These are phyloP conservation scores for Phytophthora podocarpi DNA, from an alignment of 352 stramenopile genomes.

Conservation along the genomic window DNA sequence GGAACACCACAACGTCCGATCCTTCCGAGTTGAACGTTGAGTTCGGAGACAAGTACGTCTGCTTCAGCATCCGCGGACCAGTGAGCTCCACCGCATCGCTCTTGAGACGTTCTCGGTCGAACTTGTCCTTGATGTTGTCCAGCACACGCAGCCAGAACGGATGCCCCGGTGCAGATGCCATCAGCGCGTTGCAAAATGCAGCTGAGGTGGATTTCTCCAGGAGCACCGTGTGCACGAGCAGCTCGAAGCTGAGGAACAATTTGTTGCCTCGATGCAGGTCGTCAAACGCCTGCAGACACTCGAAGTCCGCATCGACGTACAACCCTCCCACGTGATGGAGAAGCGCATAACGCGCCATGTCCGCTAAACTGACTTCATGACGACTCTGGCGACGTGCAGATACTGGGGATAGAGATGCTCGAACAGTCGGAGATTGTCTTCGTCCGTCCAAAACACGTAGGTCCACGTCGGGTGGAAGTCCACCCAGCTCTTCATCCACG, in stretches of 20 bases:
- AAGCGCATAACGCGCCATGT: conserved; percentile 64
- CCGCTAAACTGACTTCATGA: conserved; percentile 53
- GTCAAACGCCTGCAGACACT: conserved; percentile 51
- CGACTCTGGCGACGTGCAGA: conserved; percentile 35
- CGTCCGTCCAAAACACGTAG: conserved; percentile 68
- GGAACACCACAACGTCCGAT: conserved; percentile 31
- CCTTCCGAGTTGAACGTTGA: conserved; percentile 1
- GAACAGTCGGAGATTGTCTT: conserved; percentile 60
- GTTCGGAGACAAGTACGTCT: conserved; percentile 34
- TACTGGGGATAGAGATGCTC: conserved; percentile 54
- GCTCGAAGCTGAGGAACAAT: conserved; percentile 58
- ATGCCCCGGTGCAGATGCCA: conserved; percentile 52
- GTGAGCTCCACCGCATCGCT: conserved; percentile 50
- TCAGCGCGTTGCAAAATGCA: conserved; percentile 61
- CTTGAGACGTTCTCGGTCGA: conserved; percentile 27
- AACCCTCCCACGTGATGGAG: conserved; percentile 54
- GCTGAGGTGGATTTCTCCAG: conserved; percentile 40
- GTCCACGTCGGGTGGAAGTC: conserved; percentile 43
- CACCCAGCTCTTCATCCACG: conserved; percentile 66
- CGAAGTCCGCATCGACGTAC: conserved; percentile 61
- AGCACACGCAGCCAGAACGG: conserved; percentile 60
- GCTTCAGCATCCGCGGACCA: conserved; percentile 52
- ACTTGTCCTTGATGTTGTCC: conserved; percentile 51
- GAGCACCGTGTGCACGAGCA: conserved; percentile 44
- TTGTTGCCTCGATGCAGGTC: conserved; percentile 33